Evolutionary conservation across 768 basidiomycete species (phyloP).

Genomic region (Kwoniella europaea): DNA sequence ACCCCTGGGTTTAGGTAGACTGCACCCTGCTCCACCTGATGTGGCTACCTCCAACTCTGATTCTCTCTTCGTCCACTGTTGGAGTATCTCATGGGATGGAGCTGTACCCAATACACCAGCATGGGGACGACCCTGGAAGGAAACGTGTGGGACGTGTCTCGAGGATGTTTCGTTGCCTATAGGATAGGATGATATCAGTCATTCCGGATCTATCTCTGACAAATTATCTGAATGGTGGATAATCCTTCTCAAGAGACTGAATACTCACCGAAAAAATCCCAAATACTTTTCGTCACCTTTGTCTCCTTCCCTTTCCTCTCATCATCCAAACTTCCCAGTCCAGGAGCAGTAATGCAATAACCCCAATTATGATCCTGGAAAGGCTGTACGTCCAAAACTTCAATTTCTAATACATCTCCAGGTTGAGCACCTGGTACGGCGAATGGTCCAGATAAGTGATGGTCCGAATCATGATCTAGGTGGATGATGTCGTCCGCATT

Average conservation of each 20-base stretch:
- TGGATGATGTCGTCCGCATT: constrained; percentile 33
- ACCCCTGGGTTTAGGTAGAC: constrained; percentile 66
- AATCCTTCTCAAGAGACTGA: too few relatives aligned
- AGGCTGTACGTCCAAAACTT: constrained; percentile 67
- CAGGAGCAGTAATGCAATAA: constrained; percentile 72
- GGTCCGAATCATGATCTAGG: constrained; percentile 59
- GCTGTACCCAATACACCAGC: constrained; percentile 75
- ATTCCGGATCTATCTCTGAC: not conserved
- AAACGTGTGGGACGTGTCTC: constrained; percentile 77
- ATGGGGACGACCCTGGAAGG: constrained; percentile 77
- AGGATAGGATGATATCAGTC: not conserved
- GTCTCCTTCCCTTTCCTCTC: constrained; percentile 60
- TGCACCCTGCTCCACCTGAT: constrained; percentile 38
- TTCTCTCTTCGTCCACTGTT: constrained; percentile 77
- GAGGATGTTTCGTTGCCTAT: constrained; percentile 71
- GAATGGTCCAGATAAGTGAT: constrained; percentile 78
- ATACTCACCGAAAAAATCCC: constrained; percentile 67
- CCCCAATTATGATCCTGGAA: constrained; percentile 63
- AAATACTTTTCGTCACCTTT: constrained; percentile 76
- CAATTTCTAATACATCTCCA: constrained; percentile 77
- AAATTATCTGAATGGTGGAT: too few relatives aligned
- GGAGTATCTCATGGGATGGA: constrained; percentile 73
- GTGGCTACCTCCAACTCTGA: constrained; percentile 63
- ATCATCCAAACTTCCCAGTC: constrained; percentile 57
- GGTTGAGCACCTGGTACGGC: constrained; percentile 77